phyloP scores from a whole-genome alignment of 2,329 filamentous ascomycete species.

The Zasmidium cellare region DNA sequence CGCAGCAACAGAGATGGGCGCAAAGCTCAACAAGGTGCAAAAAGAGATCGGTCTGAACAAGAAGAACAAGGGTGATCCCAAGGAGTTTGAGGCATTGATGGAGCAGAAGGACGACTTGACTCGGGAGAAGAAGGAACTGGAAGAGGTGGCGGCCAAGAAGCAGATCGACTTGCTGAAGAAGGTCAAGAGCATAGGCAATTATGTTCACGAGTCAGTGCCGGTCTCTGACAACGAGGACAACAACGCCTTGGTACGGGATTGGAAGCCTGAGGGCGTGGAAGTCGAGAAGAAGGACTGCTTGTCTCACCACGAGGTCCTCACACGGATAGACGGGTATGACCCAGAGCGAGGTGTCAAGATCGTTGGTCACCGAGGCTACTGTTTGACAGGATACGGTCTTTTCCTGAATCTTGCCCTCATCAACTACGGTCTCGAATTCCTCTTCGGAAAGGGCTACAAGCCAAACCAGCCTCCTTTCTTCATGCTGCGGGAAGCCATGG shows the following conservation, averaged over 20 bases:
- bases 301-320: slow-evolving; percentile 93
- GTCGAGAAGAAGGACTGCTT: slow-evolving; percentile 76
- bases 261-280: slow-evolving; percentile 73
- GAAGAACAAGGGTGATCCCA: slow-evolving; percentile 89
- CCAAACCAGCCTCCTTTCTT: slow-evolving; percentile 78
- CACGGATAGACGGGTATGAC: slow-evolving; percentile 86
- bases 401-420: slow-evolving; percentile 90
- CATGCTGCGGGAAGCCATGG: slow-evolving; percentile 95
- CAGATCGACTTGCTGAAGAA: slow-evolving; percentile 72
- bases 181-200: slow-evolving; percentile 82
- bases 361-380: slow-evolving; percentile 92
- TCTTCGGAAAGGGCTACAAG: slow-evolving; percentile 66
- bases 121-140: slow-evolving; percentile 77
- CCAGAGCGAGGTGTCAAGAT: slow-evolving; percentile 91
- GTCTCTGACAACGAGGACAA: slow-evolving; percentile 81
- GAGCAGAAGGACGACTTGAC: slow-evolving; percentile 75
- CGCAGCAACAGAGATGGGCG: slow-evolving; percentile 74
- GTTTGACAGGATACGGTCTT: slow-evolving; percentile 83
- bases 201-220: slow-evolving; percentile 86
- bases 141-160: slow-evolving; percentile 74
- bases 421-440: slow-evolving; percentile 92
- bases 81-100: slow-evolving; percentile 75
- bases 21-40: slow-evolving; percentile 83
- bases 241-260: slow-evolving; percentile 74
- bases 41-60: slow-evolving; percentile 91